These are phyloP conservation scores for Lentinula lateritia DNA, from an alignment of 768 basidiomycete genomes.

Conservation along the genomic window DNA sequence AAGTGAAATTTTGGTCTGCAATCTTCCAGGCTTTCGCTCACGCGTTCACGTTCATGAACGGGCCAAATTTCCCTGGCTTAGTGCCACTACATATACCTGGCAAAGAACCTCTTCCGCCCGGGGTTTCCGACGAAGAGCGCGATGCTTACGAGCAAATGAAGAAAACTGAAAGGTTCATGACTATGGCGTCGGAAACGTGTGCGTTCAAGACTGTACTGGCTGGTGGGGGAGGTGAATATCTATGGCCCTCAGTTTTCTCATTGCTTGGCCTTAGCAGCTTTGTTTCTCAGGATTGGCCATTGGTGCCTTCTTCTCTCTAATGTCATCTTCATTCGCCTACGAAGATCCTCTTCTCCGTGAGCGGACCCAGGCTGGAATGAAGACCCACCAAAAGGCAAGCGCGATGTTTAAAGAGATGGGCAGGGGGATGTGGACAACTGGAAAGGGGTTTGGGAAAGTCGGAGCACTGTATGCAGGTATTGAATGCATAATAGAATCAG, in stretches of 20 bases:
- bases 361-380: conserved; percentile 49
- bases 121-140: conserved; percentile 76
- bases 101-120: conserved; percentile 83
- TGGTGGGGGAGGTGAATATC: conserved; percentile 73
- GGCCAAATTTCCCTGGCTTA: conserved; percentile 32
- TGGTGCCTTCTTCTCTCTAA: conserved; percentile 93
- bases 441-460: conserved; percentile 92
- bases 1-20: not conserved
- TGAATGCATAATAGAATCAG: conserved; percentile 93
- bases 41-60: conserved; percentile 7
- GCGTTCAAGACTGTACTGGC: conserved; percentile 75
- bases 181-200: conserved; percentile 80
- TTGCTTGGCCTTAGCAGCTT: conserved; percentile 3
- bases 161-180: conserved; percentile 72
- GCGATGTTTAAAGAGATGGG: conserved; percentile 95
- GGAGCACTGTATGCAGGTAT: conserved; percentile 92
- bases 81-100: conserved; percentile 81
- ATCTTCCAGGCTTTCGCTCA: not conserved
- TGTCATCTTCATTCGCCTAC: conserved; percentile 93
- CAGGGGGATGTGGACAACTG: conserved; percentile 81
- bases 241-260: not conserved
- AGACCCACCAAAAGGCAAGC: conserved; percentile 70
- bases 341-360: conserved; percentile 85
- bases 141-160: conserved; percentile 58
- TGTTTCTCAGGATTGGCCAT: conserved; percentile 70